phyloP scores from a whole-genome alignment of 139 green algal species.

The Ettlia oleoabundans region DNA sequence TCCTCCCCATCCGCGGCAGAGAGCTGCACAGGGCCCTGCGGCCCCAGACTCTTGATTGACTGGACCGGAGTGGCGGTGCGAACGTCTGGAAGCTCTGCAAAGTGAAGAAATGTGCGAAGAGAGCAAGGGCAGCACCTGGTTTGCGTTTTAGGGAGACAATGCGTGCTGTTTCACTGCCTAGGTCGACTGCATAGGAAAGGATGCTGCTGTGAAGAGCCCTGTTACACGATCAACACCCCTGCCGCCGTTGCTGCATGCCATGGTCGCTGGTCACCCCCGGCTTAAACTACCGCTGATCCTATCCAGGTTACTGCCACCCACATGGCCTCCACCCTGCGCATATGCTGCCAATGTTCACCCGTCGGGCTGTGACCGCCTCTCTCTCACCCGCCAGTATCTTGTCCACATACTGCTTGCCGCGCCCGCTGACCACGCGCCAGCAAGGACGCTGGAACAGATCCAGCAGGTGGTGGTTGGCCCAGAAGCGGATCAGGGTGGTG shows the following conservation, averaged over 20 bases:
- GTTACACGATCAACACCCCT: too few relatives aligned
- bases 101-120: neutral
- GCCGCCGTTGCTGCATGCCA: too few relatives aligned
- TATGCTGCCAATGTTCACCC: too few relatives aligned
- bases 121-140: neutral
- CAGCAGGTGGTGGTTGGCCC: constrained; percentile 97
- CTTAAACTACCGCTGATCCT: too few relatives aligned
- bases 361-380: neutral
- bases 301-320: too few relatives aligned
- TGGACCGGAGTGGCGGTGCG: constrained; percentile 58
- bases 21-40: constrained; percentile 4
- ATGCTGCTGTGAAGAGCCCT: too few relatives aligned
- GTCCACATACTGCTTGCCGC: constrained; percentile 82
- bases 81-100: constrained; percentile 78
- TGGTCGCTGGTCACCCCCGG: too few relatives aligned
- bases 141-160: too few relatives aligned
- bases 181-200: too few relatives aligned
- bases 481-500: constrained; percentile 90
- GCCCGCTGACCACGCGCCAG: constrained; percentile 90
- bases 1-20: constrained; percentile 4
- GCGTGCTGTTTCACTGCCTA: too few relatives aligned
- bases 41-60: constrained; percentile 40
- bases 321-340: neutral
- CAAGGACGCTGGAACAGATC: constrained; percentile 84
- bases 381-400: constrained; percentile 61